Conservation (phyloP, 1,284 basidiomycete species). For the Marasmius tenuissimus region DNA sequence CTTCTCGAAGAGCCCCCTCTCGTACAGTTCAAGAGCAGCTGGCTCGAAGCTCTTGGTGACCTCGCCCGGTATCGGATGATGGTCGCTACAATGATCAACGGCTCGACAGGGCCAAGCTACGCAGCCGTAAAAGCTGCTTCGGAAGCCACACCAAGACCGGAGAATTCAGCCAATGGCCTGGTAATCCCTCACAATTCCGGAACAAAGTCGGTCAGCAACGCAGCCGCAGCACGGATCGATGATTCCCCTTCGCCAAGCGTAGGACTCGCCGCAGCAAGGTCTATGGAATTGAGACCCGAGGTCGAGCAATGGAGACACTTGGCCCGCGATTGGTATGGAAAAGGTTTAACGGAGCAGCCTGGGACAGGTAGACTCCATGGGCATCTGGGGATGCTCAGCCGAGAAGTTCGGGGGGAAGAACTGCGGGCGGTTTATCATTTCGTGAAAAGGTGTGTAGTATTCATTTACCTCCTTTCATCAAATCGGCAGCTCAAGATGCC, state of each 20-base stretch:
- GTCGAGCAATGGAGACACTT: slow-evolving; percentile 90
- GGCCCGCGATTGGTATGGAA: slow-evolving; percentile 91
- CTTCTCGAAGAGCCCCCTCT: slow-evolving; percentile 84
- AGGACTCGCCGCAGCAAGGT: slow-evolving; percentile 82
- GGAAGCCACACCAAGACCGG: slow-evolving; percentile 31
- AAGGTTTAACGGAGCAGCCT: slow-evolving; percentile 85
- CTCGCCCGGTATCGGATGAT: slow-evolving; percentile 94
- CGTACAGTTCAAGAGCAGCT: slow-evolving; percentile 72
- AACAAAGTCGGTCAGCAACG: slow-evolving; percentile 48
- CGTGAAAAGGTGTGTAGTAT: slow-evolving; percentile 76
- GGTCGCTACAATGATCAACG: slow-evolving; percentile 73
- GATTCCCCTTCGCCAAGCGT: slow-evolving; percentile 77
- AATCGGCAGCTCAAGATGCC: neutral
- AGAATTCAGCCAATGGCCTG: slow-evolving; percentile 16
- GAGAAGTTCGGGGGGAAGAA: slow-evolving; percentile 83
- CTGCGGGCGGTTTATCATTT: slow-evolving; percentile 91
- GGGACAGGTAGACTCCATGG: slow-evolving; percentile 93
- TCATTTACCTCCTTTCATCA: slow-evolving; percentile 11
- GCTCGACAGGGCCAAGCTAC: slow-evolving; percentile 33
- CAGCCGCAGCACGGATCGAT: slow-evolving; percentile 56
- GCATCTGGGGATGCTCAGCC: slow-evolving; percentile 87
- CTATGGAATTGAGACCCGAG: slow-evolving; percentile 88
- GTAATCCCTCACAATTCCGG: slow-evolving; percentile 21
- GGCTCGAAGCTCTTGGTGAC: slow-evolving; percentile 97
- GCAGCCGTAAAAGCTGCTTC: slow-evolving; percentile 48